A percentile compares a stretch with the other conserved stretches of the same genome.
Conservation (phyloP, 2,329 filamentous ascomycete genomes). For the Arthrobotrys pseudoclavata region DNA sequence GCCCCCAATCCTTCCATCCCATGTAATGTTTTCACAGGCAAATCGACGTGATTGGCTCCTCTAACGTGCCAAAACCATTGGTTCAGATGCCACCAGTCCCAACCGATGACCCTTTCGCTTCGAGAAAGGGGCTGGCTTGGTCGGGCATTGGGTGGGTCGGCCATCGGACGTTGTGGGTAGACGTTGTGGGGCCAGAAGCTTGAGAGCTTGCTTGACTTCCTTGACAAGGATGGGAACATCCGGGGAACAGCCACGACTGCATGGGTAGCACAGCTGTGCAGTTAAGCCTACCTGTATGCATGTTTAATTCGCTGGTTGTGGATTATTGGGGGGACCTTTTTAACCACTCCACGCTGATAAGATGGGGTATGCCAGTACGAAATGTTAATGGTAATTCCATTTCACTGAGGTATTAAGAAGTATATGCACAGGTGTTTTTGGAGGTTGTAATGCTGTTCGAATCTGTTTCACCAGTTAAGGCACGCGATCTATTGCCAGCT, state of each 20-base stretch:
- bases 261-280: not conserved
- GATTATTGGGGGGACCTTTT: not conserved
- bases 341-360: not conserved
- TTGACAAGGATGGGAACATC: constrained; percentile 29
- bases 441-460: not conserved
- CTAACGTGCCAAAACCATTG: constrained; percentile 59
- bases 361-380: not conserved
- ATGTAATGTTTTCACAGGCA: constrained; percentile 16
- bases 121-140: not conserved
- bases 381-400: constrained; percentile 21
- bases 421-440: not conserved
- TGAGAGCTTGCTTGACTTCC: constrained; percentile 9
- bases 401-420: not conserved
- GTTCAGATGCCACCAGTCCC: constrained; percentile 36
- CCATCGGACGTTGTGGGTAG: constrained; percentile 9
- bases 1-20: not conserved
- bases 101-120: constrained; percentile 29
- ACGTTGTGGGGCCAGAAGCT: constrained; percentile 20
- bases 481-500: constrained; percentile 33
- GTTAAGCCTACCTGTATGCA: constrained; percentile 18
- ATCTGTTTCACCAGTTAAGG: not conserved
- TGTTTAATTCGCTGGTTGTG: constrained; percentile 30
- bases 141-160: constrained; percentile 3
- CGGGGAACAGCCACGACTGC: constrained; percentile 32
- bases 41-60: constrained; percentile 52